phyloP scores from a whole-genome alignment of 2,329 filamentous ascomycete genomes.

The Stachybotrys elegans region DNA sequence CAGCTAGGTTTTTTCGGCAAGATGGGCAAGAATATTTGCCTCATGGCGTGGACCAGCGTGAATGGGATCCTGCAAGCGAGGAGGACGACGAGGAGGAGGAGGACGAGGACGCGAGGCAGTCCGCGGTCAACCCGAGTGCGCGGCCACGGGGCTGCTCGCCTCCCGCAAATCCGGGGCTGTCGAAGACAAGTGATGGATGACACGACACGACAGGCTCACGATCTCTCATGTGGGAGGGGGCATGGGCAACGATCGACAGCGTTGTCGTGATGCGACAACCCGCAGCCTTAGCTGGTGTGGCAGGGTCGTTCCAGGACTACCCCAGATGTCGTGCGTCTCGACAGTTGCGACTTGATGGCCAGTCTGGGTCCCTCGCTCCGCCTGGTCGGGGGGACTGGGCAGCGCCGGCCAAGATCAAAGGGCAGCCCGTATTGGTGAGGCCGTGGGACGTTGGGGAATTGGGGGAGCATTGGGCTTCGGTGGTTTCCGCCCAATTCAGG shows the following conservation, averaged over 20 bases:
- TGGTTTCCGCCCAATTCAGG: conserved; percentile 1
- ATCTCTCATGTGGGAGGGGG: too few relatives aligned
- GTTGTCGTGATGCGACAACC: not conserved
- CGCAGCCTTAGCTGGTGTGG: not conserved
- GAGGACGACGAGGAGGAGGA: too few relatives aligned
- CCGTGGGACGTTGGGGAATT: not conserved
- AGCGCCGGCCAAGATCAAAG: too few relatives aligned
- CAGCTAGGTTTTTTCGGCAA: conserved; percentile 21
- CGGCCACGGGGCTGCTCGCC: too few relatives aligned
- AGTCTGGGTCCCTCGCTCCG: too few relatives aligned
- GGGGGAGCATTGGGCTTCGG: not conserved
- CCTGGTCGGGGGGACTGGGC: too few relatives aligned
- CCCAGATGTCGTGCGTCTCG: conserved; percentile 18
- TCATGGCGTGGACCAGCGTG: conserved; percentile 4
- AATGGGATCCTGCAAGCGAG: conserved; percentile 10
- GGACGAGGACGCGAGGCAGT: too few relatives aligned
- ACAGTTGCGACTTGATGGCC: not conserved
- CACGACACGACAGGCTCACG: not conserved
- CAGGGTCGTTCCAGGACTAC: conserved; percentile 19
- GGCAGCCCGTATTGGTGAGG: too few relatives aligned
- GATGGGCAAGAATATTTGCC: conserved; percentile 23
- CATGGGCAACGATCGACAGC: not conserved
- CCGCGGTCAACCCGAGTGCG: too few relatives aligned
- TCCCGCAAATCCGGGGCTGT: too few relatives aligned
- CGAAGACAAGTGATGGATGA: too few relatives aligned